phyloP scores from a whole-genome alignment of 75 land plant species.

The Ceratopteris richardii region DNA sequence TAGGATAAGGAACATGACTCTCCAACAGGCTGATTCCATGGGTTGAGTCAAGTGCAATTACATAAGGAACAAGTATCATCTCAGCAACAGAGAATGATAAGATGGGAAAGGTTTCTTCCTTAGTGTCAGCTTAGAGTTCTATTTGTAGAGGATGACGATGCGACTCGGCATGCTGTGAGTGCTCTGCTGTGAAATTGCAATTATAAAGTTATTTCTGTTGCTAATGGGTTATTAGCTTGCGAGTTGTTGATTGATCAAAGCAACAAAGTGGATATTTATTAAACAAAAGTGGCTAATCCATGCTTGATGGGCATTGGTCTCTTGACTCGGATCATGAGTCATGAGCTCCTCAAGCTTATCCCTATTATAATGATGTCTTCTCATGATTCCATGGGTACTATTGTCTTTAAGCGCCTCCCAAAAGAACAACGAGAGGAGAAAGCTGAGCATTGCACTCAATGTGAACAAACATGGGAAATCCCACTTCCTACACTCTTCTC shows the following conservation, averaged over 20 bases:
- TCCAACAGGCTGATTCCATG: neutral
- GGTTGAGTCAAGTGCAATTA: neutral
- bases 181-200: conserved; percentile 85
- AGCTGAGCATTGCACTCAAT: too few relatives aligned
- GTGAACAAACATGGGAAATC: too few relatives aligned
- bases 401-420: conserved; percentile 85
- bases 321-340: conserved; percentile 78
- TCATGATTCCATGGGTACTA: conserved; percentile 80
- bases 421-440: too few relatives aligned
- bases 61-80: conserved; percentile 21
- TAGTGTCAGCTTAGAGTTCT: conserved; percentile 61
- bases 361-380: conserved; percentile 99
- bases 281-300: conserved; percentile 90
- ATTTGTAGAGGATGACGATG: conserved; percentile 88
- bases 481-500: too few relatives aligned
- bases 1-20: neutral
- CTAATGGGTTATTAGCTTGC: conserved; percentile 87
- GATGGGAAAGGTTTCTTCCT: conserved; percentile 87
- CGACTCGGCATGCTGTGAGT: conserved; percentile 77
- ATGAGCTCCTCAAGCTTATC: conserved; percentile 54
- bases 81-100: conserved; percentile 27
- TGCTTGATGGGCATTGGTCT: conserved; percentile 72
- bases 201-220: conserved; percentile 76
- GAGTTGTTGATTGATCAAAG: conserved; percentile 50
- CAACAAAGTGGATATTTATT: conserved; percentile 58